phyloP scores from a whole-genome alignment of 345 rosid species.

The Isatis tinctoria region DNA sequence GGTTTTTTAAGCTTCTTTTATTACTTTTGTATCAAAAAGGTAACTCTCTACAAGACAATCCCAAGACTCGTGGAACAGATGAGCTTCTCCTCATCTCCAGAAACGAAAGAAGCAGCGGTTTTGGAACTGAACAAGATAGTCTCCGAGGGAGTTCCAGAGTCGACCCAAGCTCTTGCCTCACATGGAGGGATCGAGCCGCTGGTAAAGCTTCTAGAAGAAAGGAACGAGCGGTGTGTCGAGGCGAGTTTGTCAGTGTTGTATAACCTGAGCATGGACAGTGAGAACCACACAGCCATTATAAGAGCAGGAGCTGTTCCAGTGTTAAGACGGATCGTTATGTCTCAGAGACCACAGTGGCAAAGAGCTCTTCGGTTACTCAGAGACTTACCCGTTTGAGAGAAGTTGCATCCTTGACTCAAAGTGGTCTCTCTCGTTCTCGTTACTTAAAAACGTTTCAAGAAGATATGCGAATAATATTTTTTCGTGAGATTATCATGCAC shows the following conservation, averaged over 20 bases:
- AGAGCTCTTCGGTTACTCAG: slow-evolving; percentile 68
- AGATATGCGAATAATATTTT: background rate
- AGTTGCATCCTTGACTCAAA: background rate
- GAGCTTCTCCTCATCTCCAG: slow-evolving; percentile 42
- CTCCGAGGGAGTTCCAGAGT: slow-evolving; percentile 59
- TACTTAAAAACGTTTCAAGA: background rate
- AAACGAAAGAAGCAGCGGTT: slow-evolving; percentile 67
- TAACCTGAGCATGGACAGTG: slow-evolving; percentile 76
- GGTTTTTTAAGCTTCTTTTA: background rate
- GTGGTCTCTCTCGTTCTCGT: slow-evolving; percentile 7
- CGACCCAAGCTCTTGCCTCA: slow-evolving; percentile 52
- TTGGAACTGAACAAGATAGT: slow-evolving; percentile 75
- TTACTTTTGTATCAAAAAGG: slow-evolving; percentile 11
- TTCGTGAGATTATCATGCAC: background rate
- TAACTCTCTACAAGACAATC: slow-evolving; percentile 54
- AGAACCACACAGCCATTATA: slow-evolving; percentile 63
- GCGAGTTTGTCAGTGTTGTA: slow-evolving; percentile 70
- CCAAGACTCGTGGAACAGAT: slow-evolving; percentile 71
- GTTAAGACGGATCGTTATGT: slow-evolving; percentile 62
- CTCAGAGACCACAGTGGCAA: slow-evolving; percentile 69
- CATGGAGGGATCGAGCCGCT: slow-evolving; percentile 64
- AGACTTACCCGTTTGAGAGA: slow-evolving; percentile 48
- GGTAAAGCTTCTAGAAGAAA: slow-evolving; percentile 62
- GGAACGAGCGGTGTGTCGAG: slow-evolving; percentile 52
- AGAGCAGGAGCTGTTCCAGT: slow-evolving; percentile 79